Evolutionary conservation across 345 rosid species (phyloP), one percentile per base, ranked within the genome.

Genomic region (Eucalyptus virginea): DNA sequence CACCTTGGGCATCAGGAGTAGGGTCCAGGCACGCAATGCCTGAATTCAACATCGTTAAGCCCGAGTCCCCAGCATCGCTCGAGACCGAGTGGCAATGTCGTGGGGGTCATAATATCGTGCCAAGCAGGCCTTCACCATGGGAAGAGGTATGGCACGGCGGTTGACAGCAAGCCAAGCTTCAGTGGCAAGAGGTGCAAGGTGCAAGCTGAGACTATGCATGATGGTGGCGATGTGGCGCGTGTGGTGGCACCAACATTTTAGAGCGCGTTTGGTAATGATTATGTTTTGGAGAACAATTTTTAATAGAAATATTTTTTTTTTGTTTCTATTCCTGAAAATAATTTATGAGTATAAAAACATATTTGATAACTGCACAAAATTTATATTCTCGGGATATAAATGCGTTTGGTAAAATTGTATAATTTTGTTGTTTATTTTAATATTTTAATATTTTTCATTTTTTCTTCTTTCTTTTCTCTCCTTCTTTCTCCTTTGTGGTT

Each of bases 221-320:
- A 56, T 1, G 0, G 2, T 2, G 62, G 62, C 5, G 6, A 5
- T 1, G 3, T 10, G 30, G 62, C 0, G 30, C 1, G 62, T 9
- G 13, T 24, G 62, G 62, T 10, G 62, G 3, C 62, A 56, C 3
- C 12, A 2, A 5, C 1, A 23, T 50, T 50, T 50, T 5, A 11
- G 2, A 48, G 5, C 14, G 0, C 14, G 15, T 48, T 48, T 48
- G 1, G 15, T 47, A 12, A 48, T 2, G 6, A 48, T 13, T 48
- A 0, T 12, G 2, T 13, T 48, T 2, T 48, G 6, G 2, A 2
- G 1, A 48, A 48, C 1, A 48, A 48, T 12, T 48, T 48, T 48
- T 48, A 48, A 1, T 2, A 2, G 2, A 48, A 47, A 11, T 47
- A 0, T 12, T 48, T 12, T 45, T 48, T 48, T n/a, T n/a, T n/a